Base-by-base conservation (phyloP, 2,329 filamentous ascomycete species). In the Cordyceps fumosorosea region DNA sequence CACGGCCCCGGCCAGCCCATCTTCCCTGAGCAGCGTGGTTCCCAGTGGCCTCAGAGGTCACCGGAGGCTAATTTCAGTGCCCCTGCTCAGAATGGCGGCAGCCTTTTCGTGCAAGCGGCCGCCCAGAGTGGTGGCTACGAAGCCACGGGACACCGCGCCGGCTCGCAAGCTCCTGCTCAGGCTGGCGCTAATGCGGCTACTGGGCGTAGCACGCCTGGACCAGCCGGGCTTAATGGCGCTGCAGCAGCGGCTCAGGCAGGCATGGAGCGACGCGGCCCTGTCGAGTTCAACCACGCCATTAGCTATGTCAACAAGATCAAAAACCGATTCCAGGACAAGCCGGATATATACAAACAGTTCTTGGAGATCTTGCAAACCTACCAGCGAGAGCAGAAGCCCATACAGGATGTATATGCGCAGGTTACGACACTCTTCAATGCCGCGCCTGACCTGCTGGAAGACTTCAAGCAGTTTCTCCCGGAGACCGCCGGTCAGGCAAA, bases 241-340 rank as follows among this genome's bases (percentile, higher is more conserved):
- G 82, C 81, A 1, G 40, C 40, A 24, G 77, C 80, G 67, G 77
- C 84, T 75, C 75, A 88, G 76, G 77, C 83, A 74, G 77, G 83
- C 75, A 77, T 90, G 72, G 93, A 96, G 74, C 96, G 95, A 72
- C 86, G 93, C 62, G 93, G 93, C 0, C 95, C 95, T 1, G 95
- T 99, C 20, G 95, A 99, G 72, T 99, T 99, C 75, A 99, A 99
- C 73, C 95, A 99, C 76, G 95, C 95, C 0, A 99, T 99, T 66
- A 98, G 93, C 74, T 99, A 99, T 71, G 95, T 99, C 60, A 99
- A 99, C 73, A 99, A 99, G 78, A 99, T 99, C 70, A 99, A 99
- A 91, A 99, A 98, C 73, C 93, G 95, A 51, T 99, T 98, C 76
- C 89, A 96, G 69, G 89, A 93, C 70, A 93, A 96, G 66, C 95